Conservation (phyloP, 2,329 filamentous ascomycete species). For the Hypomyces perniciosus region DNA sequence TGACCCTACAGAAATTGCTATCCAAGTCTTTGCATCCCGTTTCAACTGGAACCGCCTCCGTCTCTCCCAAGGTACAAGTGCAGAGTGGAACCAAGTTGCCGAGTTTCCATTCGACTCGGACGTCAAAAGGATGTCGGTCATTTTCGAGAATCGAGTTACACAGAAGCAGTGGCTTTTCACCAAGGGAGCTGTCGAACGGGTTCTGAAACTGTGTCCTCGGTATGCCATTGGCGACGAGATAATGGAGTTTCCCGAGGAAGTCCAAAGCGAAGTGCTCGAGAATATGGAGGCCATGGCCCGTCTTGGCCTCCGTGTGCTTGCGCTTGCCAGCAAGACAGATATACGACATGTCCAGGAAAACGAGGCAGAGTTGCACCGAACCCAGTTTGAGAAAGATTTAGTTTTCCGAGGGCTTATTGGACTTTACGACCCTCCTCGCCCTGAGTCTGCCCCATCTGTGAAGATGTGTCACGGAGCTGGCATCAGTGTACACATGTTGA, state of each 20-base stretch:
- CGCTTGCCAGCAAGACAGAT: slow-evolving; percentile 51
- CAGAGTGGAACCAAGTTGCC: slow-evolving; percentile 52
- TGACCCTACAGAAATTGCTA: slow-evolving; percentile 63
- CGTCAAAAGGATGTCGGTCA: slow-evolving; percentile 72
- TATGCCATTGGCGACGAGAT: slow-evolving; percentile 40
- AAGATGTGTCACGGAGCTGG: slow-evolving; percentile 54
- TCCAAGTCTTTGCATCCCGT: slow-evolving; percentile 66
- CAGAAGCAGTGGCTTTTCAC: slow-evolving; percentile 48
- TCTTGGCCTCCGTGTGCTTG: slow-evolving; percentile 63
- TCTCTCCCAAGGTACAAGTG: slow-evolving; percentile 43
- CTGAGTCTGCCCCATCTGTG: slow-evolving; percentile 57
- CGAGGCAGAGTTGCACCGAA: slow-evolving; percentile 43
- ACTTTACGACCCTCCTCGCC: slow-evolving; percentile 66
- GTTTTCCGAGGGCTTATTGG: slow-evolving; percentile 64
- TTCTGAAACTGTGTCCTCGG: slow-evolving; percentile 56
- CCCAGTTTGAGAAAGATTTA: slow-evolving; percentile 54
- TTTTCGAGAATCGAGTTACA: slow-evolving; percentile 44
- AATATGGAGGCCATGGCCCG: slow-evolving; percentile 65
- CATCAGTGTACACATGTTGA: slow-evolving; percentile 63
- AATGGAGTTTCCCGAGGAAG: slow-evolving; percentile 44
- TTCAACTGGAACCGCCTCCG: slow-evolving; percentile 57
- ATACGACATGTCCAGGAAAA: slow-evolving; percentile 29
- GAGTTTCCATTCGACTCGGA: slow-evolving; percentile 71
- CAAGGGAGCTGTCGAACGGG: slow-evolving; percentile 64
- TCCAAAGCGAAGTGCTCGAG: slow-evolving; percentile 50